These are phyloP conservation scores for Ascochyta pisi DNA, from an alignment of 2,329 filamentous ascomycete genomes.

Conservation along the genomic window DNA sequence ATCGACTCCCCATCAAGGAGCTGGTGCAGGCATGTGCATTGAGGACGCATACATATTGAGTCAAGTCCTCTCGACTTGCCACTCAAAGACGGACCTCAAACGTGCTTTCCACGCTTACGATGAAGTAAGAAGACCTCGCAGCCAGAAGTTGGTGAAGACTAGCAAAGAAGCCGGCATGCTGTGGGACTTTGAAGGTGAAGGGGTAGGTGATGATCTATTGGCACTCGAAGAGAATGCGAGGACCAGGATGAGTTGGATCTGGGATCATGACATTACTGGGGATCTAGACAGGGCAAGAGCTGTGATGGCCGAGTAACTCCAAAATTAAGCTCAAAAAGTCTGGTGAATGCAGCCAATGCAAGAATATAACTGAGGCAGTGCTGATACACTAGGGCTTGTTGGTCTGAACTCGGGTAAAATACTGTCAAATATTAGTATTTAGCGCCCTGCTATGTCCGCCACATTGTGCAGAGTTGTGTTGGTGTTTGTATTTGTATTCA, in stretches of 20 bases:
- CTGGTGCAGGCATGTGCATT: conserved; percentile 62
- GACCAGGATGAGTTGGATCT: conserved; percentile 50
- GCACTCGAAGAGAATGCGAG: conserved; percentile 40
- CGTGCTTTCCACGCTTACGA: conserved; percentile 51
- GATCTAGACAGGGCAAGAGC: conserved; percentile 38
- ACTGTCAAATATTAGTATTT: no score
- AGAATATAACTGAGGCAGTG: not conserved
- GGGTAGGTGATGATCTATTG: conserved; percentile 43
- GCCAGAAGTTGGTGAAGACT: conserved; percentile 49
- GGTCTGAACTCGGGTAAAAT: no score
- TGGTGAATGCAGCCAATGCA: not conserved
- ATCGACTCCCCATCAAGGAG: conserved; percentile 59
- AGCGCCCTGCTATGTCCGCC: no score
- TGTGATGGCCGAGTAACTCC: not conserved
- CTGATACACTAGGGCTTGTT: no score
- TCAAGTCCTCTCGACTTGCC: conserved; percentile 42
- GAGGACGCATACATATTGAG: conserved; percentile 60
- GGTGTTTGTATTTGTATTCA: no score
- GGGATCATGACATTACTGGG: conserved; percentile 47
- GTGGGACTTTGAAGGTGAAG: conserved; percentile 49
- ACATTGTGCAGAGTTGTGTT: no score
- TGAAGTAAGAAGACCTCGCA: conserved; percentile 46
- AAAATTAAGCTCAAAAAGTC: no score
- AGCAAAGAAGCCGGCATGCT: conserved; percentile 50
- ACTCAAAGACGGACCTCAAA: conserved; percentile 24